Base-by-base conservation (phyloP, 208 protist genomes). In the Tetramitus jugosus region DNA sequence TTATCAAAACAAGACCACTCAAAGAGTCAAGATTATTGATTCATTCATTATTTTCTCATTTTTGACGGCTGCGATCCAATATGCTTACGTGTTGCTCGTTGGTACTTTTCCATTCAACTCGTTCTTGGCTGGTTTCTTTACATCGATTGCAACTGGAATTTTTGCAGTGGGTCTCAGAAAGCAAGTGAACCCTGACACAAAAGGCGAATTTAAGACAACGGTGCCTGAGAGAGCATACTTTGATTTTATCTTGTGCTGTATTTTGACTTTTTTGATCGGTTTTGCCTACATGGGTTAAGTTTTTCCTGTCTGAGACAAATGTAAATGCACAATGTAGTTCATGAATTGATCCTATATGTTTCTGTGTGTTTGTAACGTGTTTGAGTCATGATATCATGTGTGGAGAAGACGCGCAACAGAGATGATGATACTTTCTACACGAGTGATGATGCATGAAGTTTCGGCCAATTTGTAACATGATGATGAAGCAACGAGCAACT, bases 21-120 rank as follows among this genome's bases (percentile, higher is more conserved):
- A 75, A 75, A 52, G n/a, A 75, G 29, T 75, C 20, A 75, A 75
- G 26, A 1, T 80, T 29, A 80, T 80, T 60, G 77, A 80, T 80
- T 6, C 29, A 37, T 80, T 80, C 14, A 56, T 80, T 64, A 26
- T 74, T 40, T 76, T 52, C 14, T 31, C 8, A 6, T 23, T 40
- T 4, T 33, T 80, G 7, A 76, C 61, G 31, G 77, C 49, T 26
- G 0, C 40, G 10, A 20, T 69, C 8, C 62, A 76, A 69, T 80
- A 76, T 56, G 43, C 49, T 37, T 80, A 80, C 53, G 17, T 20
- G 37, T 3, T 37, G 13, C 6, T 76, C 6, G 77, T 80, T 56
- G 77, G 77, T 40, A 80, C 62, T 26, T 80, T 80, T 40, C 77
- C 77, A 31, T 76, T 80, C 10, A 80, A 75, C 26, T 14, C 68